Base-by-base conservation (phyloP, 306 rosid genomes). In the Cicer judaicum region DNA sequence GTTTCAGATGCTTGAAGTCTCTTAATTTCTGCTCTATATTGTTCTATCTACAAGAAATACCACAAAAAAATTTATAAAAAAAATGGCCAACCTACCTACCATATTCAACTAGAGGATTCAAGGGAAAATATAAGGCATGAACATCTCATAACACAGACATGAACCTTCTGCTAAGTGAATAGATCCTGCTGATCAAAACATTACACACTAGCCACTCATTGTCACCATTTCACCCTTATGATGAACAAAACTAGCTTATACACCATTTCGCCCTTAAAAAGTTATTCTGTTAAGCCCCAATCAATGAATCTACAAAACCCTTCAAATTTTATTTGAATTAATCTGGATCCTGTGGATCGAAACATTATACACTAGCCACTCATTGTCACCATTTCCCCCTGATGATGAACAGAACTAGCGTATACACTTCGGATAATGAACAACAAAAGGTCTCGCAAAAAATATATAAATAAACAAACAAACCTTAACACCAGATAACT, bases 1-100 rank as follows among this genome's bases (percentile, higher is more conserved):
- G 91, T 88, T 83, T 94, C 98, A 0, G 97, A 94, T 70, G 91
- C 93, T 84, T 90, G 94, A 83, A 94, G 97, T 81, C 87, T 91
- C 87, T 86, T 88, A 74, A 94, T 90, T 80, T 94, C 95, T 50
- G 85, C 80, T 84, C 78, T 87, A 76, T 85, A 91, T 67, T 85
- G 92, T 61, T 88, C 95, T 77, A 91, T 82, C 98, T 91, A 79
- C 82, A 78, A 80, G 56, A 60, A 79, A 54, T 10, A 67, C 16
- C 59, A 73, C 21, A 29, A 29, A 24, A 56, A 52, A 68, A 73
- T 73, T 48, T 10, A 61, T 41, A 70, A 73, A 40, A 60, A 14
- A 70, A 12, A 60, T 10, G 44, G 68, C 71, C 15, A 59, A 65
- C 38, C 59, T 62, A 68, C 40, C 46, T 19, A 49, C 72, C 41